Base-by-base conservation (phyloP, 2,329 filamentous ascomycete species). In the Alternaria hordeiaustralica region DNA sequence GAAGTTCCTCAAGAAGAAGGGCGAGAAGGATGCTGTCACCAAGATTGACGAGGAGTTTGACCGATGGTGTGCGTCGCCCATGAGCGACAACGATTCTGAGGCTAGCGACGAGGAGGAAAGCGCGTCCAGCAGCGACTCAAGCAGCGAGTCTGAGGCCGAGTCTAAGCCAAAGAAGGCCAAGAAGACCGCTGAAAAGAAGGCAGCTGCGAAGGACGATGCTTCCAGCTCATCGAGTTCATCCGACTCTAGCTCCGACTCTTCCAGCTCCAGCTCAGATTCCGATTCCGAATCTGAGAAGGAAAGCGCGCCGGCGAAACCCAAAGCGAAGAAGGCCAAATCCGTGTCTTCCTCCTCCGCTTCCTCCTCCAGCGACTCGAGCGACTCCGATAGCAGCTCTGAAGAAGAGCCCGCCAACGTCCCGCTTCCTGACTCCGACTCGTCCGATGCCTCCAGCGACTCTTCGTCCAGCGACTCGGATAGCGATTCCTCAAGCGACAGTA, bases 291-390 rank as follows among this genome's bases (percentile, higher is more conserved):
- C 72, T 13, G 64, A 64, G 43, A 70, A 74, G 9, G 72, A 73
- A 26, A 86, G 86, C 58, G 82, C 84, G 41, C 75, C 82, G 50
- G 71, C 18, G 21, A 63, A 75, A 46, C 46, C 56, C 25, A 68
- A 71, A 26, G 68, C 63, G 65, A 60, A 44, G n/a, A 61, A 58
- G 15, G 55, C 66, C 64, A 63, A 56, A 13, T 64, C 61, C 2
- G 54, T 49, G 23, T 61, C 61, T 4, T 64, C 61, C 8, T 63
- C 61, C 4, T 63, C 61, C 2, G 57, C 61, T 10, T 61, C 59
- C 23, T 63, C 63, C 10, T 61, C 61, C 13, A 65, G 63, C 57
- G 61, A 46, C 12, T 75, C 74, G 18, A 76, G 71, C 55, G 55
- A 58, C 6, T 71, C 70, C 7, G 58, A 54, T 15, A 68, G 66